Percentiles rank a stretch among this genome's conserved stretches.
phyloP scores from a whole-genome alignment of 768 basidiomycete species.

The Suillus bovinus region DNA sequence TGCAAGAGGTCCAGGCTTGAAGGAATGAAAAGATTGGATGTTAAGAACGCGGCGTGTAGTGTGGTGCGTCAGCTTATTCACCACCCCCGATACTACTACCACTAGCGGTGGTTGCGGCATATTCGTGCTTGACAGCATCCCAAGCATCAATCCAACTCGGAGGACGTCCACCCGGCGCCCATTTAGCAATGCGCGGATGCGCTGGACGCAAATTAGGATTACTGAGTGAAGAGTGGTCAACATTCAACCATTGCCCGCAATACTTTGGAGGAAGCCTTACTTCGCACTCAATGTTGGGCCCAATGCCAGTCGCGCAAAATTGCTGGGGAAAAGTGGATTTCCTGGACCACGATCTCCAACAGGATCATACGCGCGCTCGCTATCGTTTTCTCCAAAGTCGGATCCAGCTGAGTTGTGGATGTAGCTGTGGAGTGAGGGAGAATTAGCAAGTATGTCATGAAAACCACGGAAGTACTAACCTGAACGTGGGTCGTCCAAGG shows the following conservation, averaged over 20 bases:
- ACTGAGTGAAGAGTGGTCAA: slow-evolving; percentile 18
- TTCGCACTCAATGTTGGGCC: slow-evolving; percentile 65
- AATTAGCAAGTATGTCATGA: not conserved
- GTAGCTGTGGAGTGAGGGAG: slow-evolving; percentile 15
- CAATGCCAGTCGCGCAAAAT: slow-evolving; percentile 66
- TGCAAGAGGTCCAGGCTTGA: not conserved
- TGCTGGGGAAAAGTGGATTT: slow-evolving; percentile 79
- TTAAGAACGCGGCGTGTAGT: not conserved
- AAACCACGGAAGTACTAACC: slow-evolving; percentile 17
- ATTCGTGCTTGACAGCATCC: slow-evolving; percentile 43
- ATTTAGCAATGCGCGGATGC: slow-evolving; percentile 23
- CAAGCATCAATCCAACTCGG: slow-evolving; percentile 43
- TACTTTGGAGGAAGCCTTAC: slow-evolving; percentile 31
- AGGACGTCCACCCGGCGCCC: slow-evolving; percentile 31
- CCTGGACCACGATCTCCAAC: slow-evolving; percentile 70
- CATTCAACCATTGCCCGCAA: not conserved
- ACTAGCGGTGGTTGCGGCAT: slow-evolving; percentile 43
- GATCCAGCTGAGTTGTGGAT: slow-evolving; percentile 16
- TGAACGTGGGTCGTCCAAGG: slow-evolving; percentile 25
- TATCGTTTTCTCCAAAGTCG: slow-evolving; percentile 28
- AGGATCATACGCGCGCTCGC: slow-evolving; percentile 43
- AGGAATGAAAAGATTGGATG: not conserved
- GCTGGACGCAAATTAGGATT: slow-evolving; percentile 25
- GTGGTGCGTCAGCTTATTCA: slow-evolving; percentile 16
- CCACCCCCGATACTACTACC: slow-evolving; percentile 30